Evolutionary conservation across 148 eudicot species (phyloP), one percentile per base, ranked within the genome.

Genomic region (Chenopodium album): DNA sequence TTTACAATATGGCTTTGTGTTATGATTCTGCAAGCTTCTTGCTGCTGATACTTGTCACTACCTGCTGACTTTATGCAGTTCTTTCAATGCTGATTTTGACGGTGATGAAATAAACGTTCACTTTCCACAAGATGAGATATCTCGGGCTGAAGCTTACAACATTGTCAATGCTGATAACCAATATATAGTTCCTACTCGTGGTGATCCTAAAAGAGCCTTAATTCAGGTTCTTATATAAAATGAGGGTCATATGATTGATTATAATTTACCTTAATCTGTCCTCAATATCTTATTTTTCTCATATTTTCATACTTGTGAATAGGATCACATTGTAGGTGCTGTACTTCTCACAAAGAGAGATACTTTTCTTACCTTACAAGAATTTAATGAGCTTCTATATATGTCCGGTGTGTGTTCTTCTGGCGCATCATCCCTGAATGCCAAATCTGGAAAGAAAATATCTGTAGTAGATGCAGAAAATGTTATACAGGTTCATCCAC

Each of bases 81-180:
- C 99, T 76, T 96, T 91, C 72, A 96, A 96, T 89, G 99, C 99
- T 76, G 99, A 96, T 89, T 96, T 96, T 89, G 99, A 96, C 75
- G 99, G 99, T 46, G 99, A 96, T 86, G 99, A 96, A 85, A 96
- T 96, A 78, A 96, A 96, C 89, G 99, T 96, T 80, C 99, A 96
- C 88, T 88, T 96, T 66, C 99, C 99, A 63, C 99, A 96, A 92
- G 99, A 96, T 79, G 99, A 96, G 84, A 90, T 96, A 81, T 96
- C 99, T 59, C 98, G 99, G 80, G 92, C 99, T 75, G 99, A 96
- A 91, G 97, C 91, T 73, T 96, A 94, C 91, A 90, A 92, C 87
- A 96, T 96, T 82, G 98, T 94, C 26, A 92, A 96, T 87, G 99
- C 99, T 68, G 91, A 96, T 89, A 87, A 94, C 76, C 99, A 96